A percentile compares a stretch with the other conserved stretches of the same genome.
These are phyloP conservation scores for Pichia membranifaciens DNA, from an alignment of 805 yeast genomes.

Conservation along the genomic window DNA sequence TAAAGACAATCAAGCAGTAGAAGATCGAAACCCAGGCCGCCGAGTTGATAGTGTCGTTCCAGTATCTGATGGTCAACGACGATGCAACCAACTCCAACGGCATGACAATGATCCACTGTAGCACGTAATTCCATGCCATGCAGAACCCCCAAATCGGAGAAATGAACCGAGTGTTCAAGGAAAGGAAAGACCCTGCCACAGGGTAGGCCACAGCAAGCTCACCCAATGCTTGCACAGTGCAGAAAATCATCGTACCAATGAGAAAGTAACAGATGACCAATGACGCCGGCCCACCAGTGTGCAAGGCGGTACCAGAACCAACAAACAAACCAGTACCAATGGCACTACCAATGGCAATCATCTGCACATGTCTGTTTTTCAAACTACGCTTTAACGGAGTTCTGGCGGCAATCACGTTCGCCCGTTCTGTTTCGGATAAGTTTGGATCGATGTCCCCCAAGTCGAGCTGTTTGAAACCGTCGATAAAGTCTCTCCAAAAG, in stretches of 20 bases:
- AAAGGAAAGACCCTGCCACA: conserved; percentile 51
- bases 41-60: conserved; percentile 40
- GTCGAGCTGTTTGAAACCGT: conserved; percentile 23
- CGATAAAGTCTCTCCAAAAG: conserved; percentile 16
- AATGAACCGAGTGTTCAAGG: conserved; percentile 50
- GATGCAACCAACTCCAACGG: conserved; percentile 52
- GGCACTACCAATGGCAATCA: conserved; percentile 78
- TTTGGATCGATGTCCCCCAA: conserved; percentile 34
- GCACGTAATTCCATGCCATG: conserved; percentile 49
- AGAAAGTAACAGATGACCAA: conserved; percentile 51
- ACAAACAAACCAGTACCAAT: conserved; percentile 78
- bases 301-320: conserved; percentile 57
- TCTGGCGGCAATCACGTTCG: conserved; percentile 38
- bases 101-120: conserved; percentile 45
- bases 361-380: conserved; percentile 59
- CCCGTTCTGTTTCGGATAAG: conserved; percentile 37
- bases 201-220: conserved; percentile 56
- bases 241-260: conserved; percentile 52
- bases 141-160: conserved; percentile 55
- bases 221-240: conserved; percentile 57
- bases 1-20: conserved; percentile 40
- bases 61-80: conserved; percentile 41
- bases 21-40: conserved; percentile 52
- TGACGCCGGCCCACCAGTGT: conserved; percentile 64
- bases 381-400: conserved; percentile 44